phyloP scores from a whole-genome alignment of 2,329 filamentous ascomycete species.

The Aspergillus neotritici region DNA sequence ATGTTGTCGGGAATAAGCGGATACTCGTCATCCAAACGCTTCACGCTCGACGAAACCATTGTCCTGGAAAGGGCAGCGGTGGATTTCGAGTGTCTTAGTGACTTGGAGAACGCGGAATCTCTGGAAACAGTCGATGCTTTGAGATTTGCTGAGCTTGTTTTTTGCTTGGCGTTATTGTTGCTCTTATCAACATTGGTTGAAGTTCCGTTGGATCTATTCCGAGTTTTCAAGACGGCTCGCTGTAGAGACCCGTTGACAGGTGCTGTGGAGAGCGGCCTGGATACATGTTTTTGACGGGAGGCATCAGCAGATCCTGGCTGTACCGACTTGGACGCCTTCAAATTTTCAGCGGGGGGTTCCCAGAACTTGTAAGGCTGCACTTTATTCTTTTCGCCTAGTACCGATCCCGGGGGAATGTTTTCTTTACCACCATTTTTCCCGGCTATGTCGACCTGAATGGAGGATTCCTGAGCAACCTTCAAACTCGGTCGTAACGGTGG shows the following conservation, averaged over 20 bases:
- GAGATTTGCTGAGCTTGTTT: background rate
- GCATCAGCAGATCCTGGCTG: background rate
- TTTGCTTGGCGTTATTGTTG: constrained; percentile 8
- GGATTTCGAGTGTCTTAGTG: constrained; percentile 16
- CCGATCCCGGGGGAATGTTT: constrained; percentile 51
- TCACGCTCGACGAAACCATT: constrained; percentile 25
- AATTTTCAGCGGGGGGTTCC: constrained; percentile 16
- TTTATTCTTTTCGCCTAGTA: constrained; percentile 17
- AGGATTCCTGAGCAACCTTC: constrained; percentile 37
- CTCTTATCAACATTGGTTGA: constrained; percentile 5
- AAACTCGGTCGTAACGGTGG: constrained; percentile 45
- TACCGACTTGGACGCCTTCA: constrained; percentile 18
- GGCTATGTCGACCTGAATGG: constrained; percentile 41
- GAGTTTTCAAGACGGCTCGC: constrained; percentile 5
- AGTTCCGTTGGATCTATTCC: too few relatives aligned
- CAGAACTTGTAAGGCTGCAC: constrained; percentile 13
- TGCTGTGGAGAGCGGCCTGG: constrained; percentile 6
- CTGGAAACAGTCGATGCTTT: constrained; percentile 6
- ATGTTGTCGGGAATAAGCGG: constrained; percentile 52
- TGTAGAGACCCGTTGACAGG: constrained; percentile 4
- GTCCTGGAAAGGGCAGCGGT: constrained; percentile 23
- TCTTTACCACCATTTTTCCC: constrained; percentile 57
- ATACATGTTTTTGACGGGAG: background rate
- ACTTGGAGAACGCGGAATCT: constrained; percentile 9
- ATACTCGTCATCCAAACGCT: constrained; percentile 36